Evolutionary conservation across 176 grass and related monocot genomes (phyloP).

Genomic region (Stipa capillata): DNA sequence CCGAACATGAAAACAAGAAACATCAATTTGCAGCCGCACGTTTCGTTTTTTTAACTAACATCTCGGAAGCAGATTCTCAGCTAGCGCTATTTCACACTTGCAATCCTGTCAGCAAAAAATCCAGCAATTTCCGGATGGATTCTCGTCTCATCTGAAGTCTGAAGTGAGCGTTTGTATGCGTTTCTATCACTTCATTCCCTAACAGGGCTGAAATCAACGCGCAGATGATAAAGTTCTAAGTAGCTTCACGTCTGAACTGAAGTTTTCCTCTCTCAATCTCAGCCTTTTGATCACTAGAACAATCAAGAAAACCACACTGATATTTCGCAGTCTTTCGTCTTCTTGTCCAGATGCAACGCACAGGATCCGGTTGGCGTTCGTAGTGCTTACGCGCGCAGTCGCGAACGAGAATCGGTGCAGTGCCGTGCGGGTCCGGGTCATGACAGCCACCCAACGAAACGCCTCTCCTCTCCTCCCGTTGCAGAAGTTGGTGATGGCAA

Average conservation of each 20-base stretch:
- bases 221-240: too few species aligned
- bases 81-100: conserved; percentile 17
- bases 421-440: conserved; percentile 25
- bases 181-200: too few species aligned
- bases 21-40: not conserved
- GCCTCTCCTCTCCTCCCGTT: not conserved
- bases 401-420: not conserved
- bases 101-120: not conserved
- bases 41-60: not conserved
- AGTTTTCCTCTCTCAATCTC: too few species aligned
- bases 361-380: not conserved
- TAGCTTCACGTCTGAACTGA: too few species aligned
- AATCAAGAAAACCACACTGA: not conserved
- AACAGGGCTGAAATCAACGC: too few species aligned
- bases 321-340: not conserved
- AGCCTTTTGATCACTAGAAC: not conserved
- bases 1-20: too few species aligned
- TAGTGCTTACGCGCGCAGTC: conserved; percentile 27
- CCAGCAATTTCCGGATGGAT: not conserved
- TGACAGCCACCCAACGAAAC: not conserved
- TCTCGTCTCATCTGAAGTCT: not conserved
- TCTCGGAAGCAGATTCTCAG: conserved; percentile 10
- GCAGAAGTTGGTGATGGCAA: conserved; percentile 26
- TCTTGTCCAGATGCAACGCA: not conserved
- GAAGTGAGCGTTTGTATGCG: too few species aligned